phyloP scores from a whole-genome alignment of 257 asterid species.

The Plectranthus barbatus region DNA sequence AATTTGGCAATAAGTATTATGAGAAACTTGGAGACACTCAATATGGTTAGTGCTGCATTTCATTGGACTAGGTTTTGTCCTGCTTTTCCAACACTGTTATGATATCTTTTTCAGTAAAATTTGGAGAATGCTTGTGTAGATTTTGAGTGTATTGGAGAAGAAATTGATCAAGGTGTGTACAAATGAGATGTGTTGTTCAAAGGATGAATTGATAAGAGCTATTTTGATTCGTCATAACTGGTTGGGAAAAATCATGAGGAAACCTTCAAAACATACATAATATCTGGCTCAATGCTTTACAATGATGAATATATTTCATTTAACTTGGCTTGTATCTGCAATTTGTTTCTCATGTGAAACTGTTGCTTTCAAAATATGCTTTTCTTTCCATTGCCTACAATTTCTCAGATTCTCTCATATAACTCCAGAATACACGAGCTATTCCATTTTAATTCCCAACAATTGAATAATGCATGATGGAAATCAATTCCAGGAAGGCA shows the following conservation, averaged over 20 bases:
- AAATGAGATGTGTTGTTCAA: not conserved
- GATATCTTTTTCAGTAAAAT: not conserved
- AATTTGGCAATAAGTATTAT: slow-evolving; percentile 91
- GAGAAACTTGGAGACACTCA: slow-evolving; percentile 81
- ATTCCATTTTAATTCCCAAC: not conserved
- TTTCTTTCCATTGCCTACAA: not conserved
- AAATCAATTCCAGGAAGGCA: slow-evolving; percentile 61
- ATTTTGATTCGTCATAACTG: not conserved
- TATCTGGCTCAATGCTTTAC: too few relatives aligned
- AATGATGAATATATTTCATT: too few relatives aligned
- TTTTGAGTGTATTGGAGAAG: not conserved
- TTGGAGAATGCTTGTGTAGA: not conserved
- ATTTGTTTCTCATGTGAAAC: too few relatives aligned
- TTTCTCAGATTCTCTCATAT: not conserved
- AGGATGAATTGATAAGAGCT: not conserved
- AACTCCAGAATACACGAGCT: not conserved
- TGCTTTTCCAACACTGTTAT: too few relatives aligned
- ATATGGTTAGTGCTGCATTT: slow-evolving; percentile 52
- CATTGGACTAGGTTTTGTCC: not conserved
- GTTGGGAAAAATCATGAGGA: too few relatives aligned
- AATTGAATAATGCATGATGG: not conserved
- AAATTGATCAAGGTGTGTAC: not conserved
- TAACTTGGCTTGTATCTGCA: too few relatives aligned
- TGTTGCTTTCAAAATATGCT: not conserved
- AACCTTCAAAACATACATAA: too few relatives aligned